Conservation (phyloP, 768 basidiomycete species). For the Lyophyllum decastes region DNA sequence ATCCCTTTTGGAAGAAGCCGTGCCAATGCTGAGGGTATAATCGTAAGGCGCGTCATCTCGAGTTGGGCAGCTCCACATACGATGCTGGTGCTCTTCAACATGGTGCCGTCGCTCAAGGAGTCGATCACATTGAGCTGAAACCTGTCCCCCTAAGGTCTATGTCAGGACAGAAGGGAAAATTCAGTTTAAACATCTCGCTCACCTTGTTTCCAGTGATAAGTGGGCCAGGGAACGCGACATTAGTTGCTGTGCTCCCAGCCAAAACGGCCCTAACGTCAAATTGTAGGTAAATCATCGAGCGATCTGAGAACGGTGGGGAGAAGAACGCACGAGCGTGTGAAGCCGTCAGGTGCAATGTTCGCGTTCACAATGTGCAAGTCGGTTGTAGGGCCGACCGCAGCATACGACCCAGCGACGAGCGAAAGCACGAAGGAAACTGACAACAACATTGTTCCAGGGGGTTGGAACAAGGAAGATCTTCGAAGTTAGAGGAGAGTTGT, state of each 20-base stretch:
- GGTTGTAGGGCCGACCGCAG: slow-evolving; percentile 26
- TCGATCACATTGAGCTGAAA: slow-evolving; percentile 52
- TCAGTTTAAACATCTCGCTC: not conserved
- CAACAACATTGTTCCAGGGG: not conserved
- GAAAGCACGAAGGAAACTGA: not conserved
- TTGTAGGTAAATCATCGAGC: not conserved
- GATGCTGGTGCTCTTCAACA: slow-evolving; percentile 48
- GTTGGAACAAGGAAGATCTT: not conserved
- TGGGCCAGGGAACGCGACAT: slow-evolving; percentile 18
- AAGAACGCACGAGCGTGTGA: slow-evolving; percentile 21
- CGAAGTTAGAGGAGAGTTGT: not conserved
- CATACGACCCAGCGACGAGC: not conserved
- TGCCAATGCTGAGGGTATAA: not conserved
- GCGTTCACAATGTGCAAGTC: slow-evolving; percentile 42
- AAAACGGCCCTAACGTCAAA: slow-evolving; percentile 22
- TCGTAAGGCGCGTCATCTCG: not conserved
- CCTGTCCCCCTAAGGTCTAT: slow-evolving; percentile 35
- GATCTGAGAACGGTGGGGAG: not conserved
- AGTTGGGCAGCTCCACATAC: slow-evolving; percentile 29
- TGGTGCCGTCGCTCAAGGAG: slow-evolving; percentile 6
- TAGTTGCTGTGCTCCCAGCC: slow-evolving; percentile 11
- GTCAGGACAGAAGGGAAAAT: not conserved
- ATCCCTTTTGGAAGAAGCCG: not conserved
- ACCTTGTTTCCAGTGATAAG: slow-evolving; percentile 34
- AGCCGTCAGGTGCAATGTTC: slow-evolving; percentile 50